Evolutionary conservation across 805 yeast genomes (phyloP).

Genomic region (Yarrowia phangngaensis): DNA sequence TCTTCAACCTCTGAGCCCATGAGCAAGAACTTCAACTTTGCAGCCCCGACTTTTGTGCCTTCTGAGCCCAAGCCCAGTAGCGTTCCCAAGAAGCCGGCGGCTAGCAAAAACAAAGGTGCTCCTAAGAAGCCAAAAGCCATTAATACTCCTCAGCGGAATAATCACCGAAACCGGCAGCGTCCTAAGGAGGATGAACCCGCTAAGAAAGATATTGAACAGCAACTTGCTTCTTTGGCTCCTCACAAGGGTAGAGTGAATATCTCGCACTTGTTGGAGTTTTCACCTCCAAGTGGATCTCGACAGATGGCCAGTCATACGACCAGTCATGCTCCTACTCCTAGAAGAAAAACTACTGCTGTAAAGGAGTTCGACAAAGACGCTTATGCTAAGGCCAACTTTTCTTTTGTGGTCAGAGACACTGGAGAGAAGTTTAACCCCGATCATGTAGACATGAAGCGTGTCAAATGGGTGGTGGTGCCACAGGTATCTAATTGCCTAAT

Average conservation of each 20-base stretch:
- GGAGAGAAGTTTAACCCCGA: slow-evolving; percentile 55
- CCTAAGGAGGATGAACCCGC: background rate
- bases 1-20: background rate
- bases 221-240: slow-evolving; percentile 17
- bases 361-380: slow-evolving; percentile 34
- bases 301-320: slow-evolving; percentile 1
- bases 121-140: slow-evolving; percentile 16
- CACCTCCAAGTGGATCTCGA: slow-evolving; percentile 3
- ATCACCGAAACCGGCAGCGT: slow-evolving; percentile 15
- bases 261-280: slow-evolving; percentile 19
- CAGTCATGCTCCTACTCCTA: slow-evolving; percentile 8
- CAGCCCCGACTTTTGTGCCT: slow-evolving; percentile 25
- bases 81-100: slow-evolving; percentile 3
- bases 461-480: slow-evolving; percentile 71
- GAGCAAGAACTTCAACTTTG: slow-evolving; percentile 26
- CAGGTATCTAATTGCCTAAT: slow-evolving; percentile 80
- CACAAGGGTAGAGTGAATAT: slow-evolving; percentile 18
- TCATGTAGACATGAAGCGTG: slow-evolving; percentile 57
- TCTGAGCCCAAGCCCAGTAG: slow-evolving; percentile 20
- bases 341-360: background rate
- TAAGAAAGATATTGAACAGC: slow-evolving; percentile 2
- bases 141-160: slow-evolving; percentile 22
- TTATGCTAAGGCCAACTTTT: slow-evolving; percentile 72
- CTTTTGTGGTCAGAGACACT: slow-evolving; percentile 70
- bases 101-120: slow-evolving; percentile 4